phyloP scores from a whole-genome alignment of 2,329 filamentous ascomycete genomes.

The Periconia digitata region DNA sequence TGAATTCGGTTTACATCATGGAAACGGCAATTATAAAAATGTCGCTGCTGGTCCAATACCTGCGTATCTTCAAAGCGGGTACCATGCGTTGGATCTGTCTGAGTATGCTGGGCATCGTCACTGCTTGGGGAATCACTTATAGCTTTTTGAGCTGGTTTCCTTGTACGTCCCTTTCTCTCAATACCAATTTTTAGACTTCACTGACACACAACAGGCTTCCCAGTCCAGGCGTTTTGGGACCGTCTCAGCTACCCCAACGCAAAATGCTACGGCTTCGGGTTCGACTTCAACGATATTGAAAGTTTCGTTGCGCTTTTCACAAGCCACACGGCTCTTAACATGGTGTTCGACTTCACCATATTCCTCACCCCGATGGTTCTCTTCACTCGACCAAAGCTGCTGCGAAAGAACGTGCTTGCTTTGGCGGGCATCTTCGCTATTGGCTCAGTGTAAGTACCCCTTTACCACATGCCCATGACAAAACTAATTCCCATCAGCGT shows the following conservation, averaged over 20 bases:
- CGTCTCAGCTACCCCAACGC: slow-evolving; percentile 12
- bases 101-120: slow-evolving; percentile 21
- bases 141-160: slow-evolving; percentile 34
- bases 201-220: slow-evolving; percentile 14
- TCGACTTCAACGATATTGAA: slow-evolving; percentile 17
- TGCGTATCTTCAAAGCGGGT: slow-evolving; percentile 40
- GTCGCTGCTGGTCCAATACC: slow-evolving; percentile 39
- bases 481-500: slow-evolving; percentile 25
- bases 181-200: neutral
- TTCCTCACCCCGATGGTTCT: slow-evolving; percentile 34
- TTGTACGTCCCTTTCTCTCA: slow-evolving; percentile 7
- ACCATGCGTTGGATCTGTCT: slow-evolving; percentile 31
- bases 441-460: slow-evolving; percentile 33
- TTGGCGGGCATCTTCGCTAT: slow-evolving; percentile 34
- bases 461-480: neutral
- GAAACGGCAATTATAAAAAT: slow-evolving; percentile 38
- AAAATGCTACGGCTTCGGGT: slow-evolving; percentile 36
- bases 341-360: slow-evolving; percentile 38
- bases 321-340: slow-evolving; percentile 34
- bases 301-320: slow-evolving; percentile 29
- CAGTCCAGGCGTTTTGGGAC: slow-evolving; percentile 28
- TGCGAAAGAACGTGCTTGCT: slow-evolving; percentile 29
- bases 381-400: slow-evolving; percentile 28
- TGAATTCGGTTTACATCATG: slow-evolving; percentile 31
- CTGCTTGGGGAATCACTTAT: slow-evolving; percentile 34